phyloP scores from a whole-genome alignment of 208 protist species.

The Wallacemonas sp. region DNA sequence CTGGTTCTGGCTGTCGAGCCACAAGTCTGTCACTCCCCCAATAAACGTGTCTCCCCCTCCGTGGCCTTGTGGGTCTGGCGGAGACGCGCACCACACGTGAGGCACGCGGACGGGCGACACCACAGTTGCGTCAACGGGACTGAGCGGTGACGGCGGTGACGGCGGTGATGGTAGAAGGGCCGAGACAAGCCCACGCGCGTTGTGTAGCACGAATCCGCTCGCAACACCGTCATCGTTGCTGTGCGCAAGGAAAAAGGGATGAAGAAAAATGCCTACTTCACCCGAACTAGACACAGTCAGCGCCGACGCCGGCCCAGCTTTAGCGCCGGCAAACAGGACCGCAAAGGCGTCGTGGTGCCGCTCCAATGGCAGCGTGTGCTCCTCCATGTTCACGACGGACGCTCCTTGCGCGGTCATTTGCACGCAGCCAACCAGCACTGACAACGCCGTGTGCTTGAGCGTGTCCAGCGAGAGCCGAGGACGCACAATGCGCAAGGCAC shows the following conservation, averaged over 20 bases:
- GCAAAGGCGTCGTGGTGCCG: not conserved
- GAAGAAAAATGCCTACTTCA: too few species aligned
- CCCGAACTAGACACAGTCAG: too few species aligned
- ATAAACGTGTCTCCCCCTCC: not conserved
- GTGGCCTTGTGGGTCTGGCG: too few species aligned
- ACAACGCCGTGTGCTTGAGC: not conserved
- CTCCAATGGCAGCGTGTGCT: slow-evolving; percentile 3
- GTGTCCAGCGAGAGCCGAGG: not conserved
- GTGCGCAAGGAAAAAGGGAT: too few species aligned
- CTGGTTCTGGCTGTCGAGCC: not conserved
- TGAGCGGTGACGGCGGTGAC: too few species aligned
- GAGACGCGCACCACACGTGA: not conserved
- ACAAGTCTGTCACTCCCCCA: not conserved
- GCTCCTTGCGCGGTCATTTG: not conserved
- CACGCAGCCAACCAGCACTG: not conserved
- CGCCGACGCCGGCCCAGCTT: too few species aligned
- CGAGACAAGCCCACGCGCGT: not conserved
- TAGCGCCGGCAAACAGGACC: not conserved
- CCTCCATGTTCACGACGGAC: not conserved
- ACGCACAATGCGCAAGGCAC: slow-evolving; percentile 8
- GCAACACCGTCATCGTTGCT: not conserved
- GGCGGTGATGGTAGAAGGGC: too few species aligned
- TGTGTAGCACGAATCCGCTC: not conserved
- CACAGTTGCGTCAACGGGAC: too few species aligned
- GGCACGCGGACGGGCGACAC: not conserved